Conservation (phyloP, 225 moss, liverwort and hornwort genomes). For the Sphagnum contortum region DNA sequence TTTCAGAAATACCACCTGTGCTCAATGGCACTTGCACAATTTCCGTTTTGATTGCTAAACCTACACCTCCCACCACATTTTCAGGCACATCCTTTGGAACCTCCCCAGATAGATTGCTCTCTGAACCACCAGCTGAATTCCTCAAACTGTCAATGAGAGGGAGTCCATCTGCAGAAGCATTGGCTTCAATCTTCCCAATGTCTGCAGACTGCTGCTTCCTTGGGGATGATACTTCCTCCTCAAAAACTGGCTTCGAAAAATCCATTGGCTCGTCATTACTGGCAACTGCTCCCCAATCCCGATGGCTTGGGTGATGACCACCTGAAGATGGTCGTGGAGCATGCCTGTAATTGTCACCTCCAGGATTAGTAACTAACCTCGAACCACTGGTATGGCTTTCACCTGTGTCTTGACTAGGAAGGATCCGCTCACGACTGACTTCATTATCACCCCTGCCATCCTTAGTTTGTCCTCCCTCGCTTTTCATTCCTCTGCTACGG, state of each 20-base stretch:
- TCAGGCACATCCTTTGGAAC: conserved; percentile 19
- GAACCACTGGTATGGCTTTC: conserved; percentile 40
- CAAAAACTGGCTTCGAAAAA: conserved; percentile 96
- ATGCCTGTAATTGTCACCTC: conserved; percentile 28
- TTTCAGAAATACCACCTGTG: conserved; percentile 7
- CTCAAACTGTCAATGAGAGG: conserved; percentile 33
- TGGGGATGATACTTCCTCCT: conserved; percentile 61
- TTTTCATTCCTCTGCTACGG: conserved; percentile 40
- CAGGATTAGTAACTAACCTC: conserved; percentile 17
- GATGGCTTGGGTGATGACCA: conserved; percentile 52
- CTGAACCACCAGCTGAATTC: conserved; percentile 1
- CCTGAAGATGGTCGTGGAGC: conserved; percentile 26
- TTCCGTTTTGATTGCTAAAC: conserved; percentile 19
- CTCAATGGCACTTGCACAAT: background rate
- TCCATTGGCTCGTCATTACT: conserved; percentile 99
- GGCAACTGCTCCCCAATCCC: conserved; percentile 94
- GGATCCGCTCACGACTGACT: conserved; percentile 21
- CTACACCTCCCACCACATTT: conserved; percentile 17
- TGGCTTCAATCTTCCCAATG: conserved; percentile 19
- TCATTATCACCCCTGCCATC: conserved; percentile 44
- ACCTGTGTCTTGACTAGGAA: conserved; percentile 19
- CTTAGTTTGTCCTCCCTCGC: conserved; percentile 32
- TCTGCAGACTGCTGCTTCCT: conserved; percentile 13
- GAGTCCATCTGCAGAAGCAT: conserved; percentile 19
- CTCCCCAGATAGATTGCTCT: conserved; percentile 14